Base-by-base conservation (phyloP, 805 yeast genomes). In the Lipomyces japonicus region DNA sequence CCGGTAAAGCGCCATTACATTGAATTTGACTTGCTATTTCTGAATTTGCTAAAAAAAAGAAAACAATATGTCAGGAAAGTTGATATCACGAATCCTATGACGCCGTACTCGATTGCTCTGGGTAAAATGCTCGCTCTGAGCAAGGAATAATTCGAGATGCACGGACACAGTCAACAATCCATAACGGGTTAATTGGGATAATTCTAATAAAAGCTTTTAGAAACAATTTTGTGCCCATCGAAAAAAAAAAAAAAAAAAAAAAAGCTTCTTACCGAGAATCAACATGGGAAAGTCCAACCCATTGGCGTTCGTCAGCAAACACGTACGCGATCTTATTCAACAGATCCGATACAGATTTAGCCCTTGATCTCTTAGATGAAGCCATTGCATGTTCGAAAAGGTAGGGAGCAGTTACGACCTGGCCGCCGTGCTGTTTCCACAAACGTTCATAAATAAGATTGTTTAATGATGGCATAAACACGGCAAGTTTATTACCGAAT, bases 391-490 rank as follows among this genome's bases (percentile, higher is more conserved):
- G 43, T 26, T 41, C 25, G 21, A 30, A 41, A 12, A 41, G 25
- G n/a, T 25, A 24, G 16, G 46, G 25, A 16, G 23, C 26, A 12
- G 31, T 23, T 18, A 42, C 28, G 26, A 35, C 39, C 2, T 19
- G 31, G 31, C 47, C 47, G 19, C 46, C 44, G 24, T 24, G 50
- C 7, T 39, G 34, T 18, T 47, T 43, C 47, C 47, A 43, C 23
- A 43, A 48, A 21, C 47, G 47, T 23, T 32, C 47, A 32, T 43
- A 43, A 38, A n/a, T 39, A 12, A 43, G 45, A 43, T 23, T 25
- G 21, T 25, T 18, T 3, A 43, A 4, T 19, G 47, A 16, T 19
- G 47, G 34, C 12, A 16, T 18, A 43, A 43, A 43, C 7, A 38
- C 16, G 16, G 47, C 47, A 4, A 32, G 23, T 38, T 25, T 32